Percentiles rank a stretch among this genome's conserved stretches.
These are phyloP conservation scores for Neonectria hederae DNA, from an alignment of 2,329 filamentous ascomycete species.

Conservation along the genomic window DNA sequence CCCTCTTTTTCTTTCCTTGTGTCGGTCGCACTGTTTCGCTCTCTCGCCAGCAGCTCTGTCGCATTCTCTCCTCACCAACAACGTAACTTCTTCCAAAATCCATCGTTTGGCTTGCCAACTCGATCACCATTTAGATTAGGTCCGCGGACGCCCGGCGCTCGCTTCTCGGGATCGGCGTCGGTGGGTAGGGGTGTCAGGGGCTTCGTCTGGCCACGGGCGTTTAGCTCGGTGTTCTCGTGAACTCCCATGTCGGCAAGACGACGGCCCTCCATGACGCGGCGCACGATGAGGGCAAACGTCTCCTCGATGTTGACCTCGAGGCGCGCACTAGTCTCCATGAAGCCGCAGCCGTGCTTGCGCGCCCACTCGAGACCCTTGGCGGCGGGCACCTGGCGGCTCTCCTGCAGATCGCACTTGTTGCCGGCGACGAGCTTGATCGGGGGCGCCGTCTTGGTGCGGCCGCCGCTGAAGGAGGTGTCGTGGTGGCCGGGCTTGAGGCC, in stretches of 20 bases:
- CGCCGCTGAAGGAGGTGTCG: constrained; percentile 43
- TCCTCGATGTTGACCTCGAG: constrained; percentile 91
- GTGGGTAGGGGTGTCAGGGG: constrained; percentile 64
- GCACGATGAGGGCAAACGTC: constrained; percentile 78
- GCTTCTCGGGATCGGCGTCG: constrained; percentile 53
- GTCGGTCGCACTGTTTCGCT: background rate
- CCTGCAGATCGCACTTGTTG: constrained; percentile 86
- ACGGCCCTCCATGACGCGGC: constrained; percentile 68
- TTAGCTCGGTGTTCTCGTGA: constrained; percentile 53
- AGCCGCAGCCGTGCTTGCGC: constrained; percentile 75
- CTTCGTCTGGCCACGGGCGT: constrained; percentile 65
- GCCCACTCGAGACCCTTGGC: constrained; percentile 81
- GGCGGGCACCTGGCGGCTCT: constrained; percentile 74
- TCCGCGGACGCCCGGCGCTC: constrained; percentile 57
- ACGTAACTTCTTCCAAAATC: constrained; percentile 66
- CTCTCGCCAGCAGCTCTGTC: background rate
- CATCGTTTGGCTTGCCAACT: constrained; percentile 53
- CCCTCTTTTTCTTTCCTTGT: constrained; percentile 8
- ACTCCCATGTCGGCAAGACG: constrained; percentile 59
- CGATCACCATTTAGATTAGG: constrained; percentile 55
- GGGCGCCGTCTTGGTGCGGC: constrained; percentile 63
- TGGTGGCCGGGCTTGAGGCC: constrained; percentile 47
- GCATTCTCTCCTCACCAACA: constrained; percentile 57
- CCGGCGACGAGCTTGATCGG: constrained; percentile 86
- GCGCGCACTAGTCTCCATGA: constrained; percentile 89